Evolutionary conservation across 805 yeast species (phyloP), one percentile per base, ranked within the genome.

Genomic region (Wickerhamomyces hampshirensis): DNA sequence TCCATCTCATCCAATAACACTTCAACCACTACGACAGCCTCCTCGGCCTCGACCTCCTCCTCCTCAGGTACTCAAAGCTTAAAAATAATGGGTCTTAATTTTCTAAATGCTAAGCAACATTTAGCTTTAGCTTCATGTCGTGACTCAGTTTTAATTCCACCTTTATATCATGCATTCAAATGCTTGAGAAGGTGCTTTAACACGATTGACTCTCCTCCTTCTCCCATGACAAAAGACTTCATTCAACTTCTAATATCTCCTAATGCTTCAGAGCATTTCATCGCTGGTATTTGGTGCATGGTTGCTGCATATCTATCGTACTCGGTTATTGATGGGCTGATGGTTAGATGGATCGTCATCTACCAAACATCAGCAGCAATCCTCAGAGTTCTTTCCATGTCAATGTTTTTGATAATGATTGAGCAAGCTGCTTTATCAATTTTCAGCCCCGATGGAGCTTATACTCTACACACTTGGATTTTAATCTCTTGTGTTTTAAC

Each of bases 301-400:
- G 98, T 91, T 8, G 77, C 95, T 1, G 87, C 87, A 3, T 87
- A 86, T 52, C 65, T 91, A 42, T 79, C 94, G 7, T 87, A 80
- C 59, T 78, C 88, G 1, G 85, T 86, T 4, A 64, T 91, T 23
- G 96, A 89, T 53, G 93, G 96, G 1, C 65, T 91, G 31, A 86
- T 89, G 81, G 82, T 87, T 19, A 69, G 98, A 30, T 91, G 98
- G 95, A 85, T 91, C 18, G 94, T 89, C 29, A 86, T 83, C 29
- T 91, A 91, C 58, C 83, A 88, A 39, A 80, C 86, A 1, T 69
- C 84, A 1, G 98, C 96, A 0, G 95, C 96, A 0, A 84, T 89
- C 13, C 72, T 91, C 15, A 68, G 98, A 36, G 85, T 89, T 71
- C 65, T 88, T 32, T 80, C 95, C 10, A 80, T 87, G 77, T 80